Evolutionary conservation across 2,329 filamentous ascomycete genomes (phyloP), one percentile per base, ranked within the genome.

Genomic region (Diaporthe destruens): DNA sequence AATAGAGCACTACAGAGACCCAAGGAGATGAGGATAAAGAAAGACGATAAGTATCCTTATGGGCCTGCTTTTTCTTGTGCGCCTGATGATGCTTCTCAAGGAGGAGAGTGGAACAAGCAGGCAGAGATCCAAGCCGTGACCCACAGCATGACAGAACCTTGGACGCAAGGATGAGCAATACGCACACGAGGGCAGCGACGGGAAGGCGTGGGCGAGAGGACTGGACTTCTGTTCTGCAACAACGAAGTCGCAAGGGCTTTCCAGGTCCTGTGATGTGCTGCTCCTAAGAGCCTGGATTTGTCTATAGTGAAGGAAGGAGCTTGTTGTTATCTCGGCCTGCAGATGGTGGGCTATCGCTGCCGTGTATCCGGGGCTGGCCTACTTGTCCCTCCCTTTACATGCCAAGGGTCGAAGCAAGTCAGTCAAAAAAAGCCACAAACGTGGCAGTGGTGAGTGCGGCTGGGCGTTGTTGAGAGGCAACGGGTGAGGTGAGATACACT

Each of bases 91-190:
- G 47, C 57, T 29, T 29, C 59, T 70, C 71, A 59, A 53, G 66
- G 70, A 36, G 72, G 59, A 29, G 72, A 74, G 49, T 72, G 44
- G 53, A 67, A 72, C 44, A 67, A 36, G 44, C 63, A 74, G 71
- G 71, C 55, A 67, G 66, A 74, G 53, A 71, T 69, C 53, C 66
- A 72, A 56, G 57, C 72, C 49, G 66, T 70, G 66, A 72, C 70
- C 72, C 72, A 74, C 72, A 72, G 71, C 72, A 74, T 72, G 70
- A 74, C 72, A 72, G 47, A 59, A 54, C 47, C 51, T 59, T 61
- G 66, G 36, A 55, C 18, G 29, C 34, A 69, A 69, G 36, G 44
- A 42, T 42, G 63, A 59, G 29, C 44, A 67, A 42, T 42, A 70
- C 55, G 54, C 44, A 56, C 54, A 61, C 25, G 55, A 51, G 55